Base-by-base conservation (phyloP, 164 flowering plant genomes). In the Platanus orientalis region DNA sequence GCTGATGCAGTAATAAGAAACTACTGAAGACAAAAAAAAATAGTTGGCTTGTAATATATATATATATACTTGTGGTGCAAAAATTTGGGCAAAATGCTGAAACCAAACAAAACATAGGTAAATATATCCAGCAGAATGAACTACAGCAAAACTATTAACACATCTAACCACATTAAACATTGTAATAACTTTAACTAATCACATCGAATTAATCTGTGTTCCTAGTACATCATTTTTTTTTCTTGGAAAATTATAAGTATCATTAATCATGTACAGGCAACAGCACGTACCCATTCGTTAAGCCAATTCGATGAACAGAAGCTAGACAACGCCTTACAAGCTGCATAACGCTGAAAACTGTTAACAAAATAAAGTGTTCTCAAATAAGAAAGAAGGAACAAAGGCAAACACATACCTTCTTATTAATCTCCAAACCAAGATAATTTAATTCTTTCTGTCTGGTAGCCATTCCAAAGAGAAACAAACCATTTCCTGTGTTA, bases 391-490 rank as follows among this genome's bases (percentile, higher is more conserved):
- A 20, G 29, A 74, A 54, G 6, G 19, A 21, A 32, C 7, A 28
- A 13, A 59, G 48, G 29, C n/a, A 23, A 47, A 40, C 4, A 42
- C 19, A 47, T 50, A 90, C 97, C 95, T 86, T 88, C 57, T 71
- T 71, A 71, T 79, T 92, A 9, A 71, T 85, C 78, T 90, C 97
- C 48, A 88, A 59, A 40, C 97, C 97, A 73, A 90, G 88, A 75
- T 83, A 86, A 70, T 90, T 88, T 20, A 75, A 20, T 66, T 77
- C 74, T 45, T 70, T 71, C 72, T 75, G 70, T 55, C 60, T 81
- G 59, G 58, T 75, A 49, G 91, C 86, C 95, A 90, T 88, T 69
- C 76, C 78, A 55, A 83, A 67, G 47, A 90, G 76, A 75, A 90
- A 88, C 56, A 82, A 40, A 44, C 97, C 97, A 76, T 88, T 90